Evolutionary conservation across 2,329 filamentous ascomycete species (phyloP).

Genomic region (Truncatella angustata): DNA sequence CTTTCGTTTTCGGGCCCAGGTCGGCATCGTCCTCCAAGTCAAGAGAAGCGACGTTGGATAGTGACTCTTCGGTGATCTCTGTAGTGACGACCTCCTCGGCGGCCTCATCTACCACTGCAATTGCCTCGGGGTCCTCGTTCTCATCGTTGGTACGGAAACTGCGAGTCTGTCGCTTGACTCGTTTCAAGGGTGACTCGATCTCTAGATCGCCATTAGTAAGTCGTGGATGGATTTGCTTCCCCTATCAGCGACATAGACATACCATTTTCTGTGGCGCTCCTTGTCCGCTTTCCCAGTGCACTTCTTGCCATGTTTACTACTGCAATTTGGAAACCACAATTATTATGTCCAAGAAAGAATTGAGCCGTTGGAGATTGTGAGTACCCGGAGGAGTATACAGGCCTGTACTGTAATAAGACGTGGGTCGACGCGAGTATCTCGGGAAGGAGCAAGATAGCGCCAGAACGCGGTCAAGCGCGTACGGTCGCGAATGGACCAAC

Average conservation of each 20-base stretch:
- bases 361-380: background rate
- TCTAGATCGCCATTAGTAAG: slow-evolving; percentile 21
- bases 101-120: slow-evolving; percentile 33
- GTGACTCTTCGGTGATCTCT: slow-evolving; percentile 33
- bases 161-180: slow-evolving; percentile 42
- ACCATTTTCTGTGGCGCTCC: slow-evolving; percentile 35
- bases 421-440: background rate
- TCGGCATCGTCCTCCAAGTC: background rate
- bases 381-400: too few relatives aligned
- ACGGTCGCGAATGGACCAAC: background rate
- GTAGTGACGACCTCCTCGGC: slow-evolving; percentile 42
- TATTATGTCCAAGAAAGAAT: background rate
- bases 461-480: background rate
- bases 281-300: slow-evolving; percentile 41
- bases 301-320: slow-evolving; percentile 7
- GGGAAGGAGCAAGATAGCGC: background rate
- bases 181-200: slow-evolving; percentile 41
- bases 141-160: slow-evolving; percentile 59
- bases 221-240: slow-evolving; percentile 15
- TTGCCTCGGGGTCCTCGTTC: slow-evolving; percentile 59
- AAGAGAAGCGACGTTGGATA: slow-evolving; percentile 7
- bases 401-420: background rate
- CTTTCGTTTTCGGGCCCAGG: background rate
- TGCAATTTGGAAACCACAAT: background rate
- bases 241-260: slow-evolving; percentile 16